A percentile compares a stretch with the other conserved stretches of the same genome.
These are phyloP conservation scores for Pleurotus pulmonarius DNA, from an alignment of 768 basidiomycete genomes.

Conservation along the genomic window DNA sequence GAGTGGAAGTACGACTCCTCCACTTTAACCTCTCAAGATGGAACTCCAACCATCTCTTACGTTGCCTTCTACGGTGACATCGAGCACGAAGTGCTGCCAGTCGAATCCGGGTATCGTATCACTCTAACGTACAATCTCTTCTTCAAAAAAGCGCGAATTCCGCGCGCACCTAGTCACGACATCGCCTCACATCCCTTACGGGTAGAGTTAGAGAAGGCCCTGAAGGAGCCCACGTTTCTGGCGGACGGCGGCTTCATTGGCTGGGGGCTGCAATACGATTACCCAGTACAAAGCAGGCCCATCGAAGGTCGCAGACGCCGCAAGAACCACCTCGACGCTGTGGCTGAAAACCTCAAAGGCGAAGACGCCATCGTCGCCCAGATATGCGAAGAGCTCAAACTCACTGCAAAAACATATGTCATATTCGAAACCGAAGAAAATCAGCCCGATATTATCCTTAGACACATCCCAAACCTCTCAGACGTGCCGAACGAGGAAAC, in stretches of 20 bases:
- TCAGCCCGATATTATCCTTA: neutral
- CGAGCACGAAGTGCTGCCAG: constrained; percentile 34
- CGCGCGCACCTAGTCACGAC: constrained; percentile 38
- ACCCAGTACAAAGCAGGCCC: constrained; percentile 18
- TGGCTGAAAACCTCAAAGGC: constrained; percentile 5
- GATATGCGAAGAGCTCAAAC: neutral
- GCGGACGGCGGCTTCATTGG: constrained; percentile 29
- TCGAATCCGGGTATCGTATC: constrained; percentile 33
- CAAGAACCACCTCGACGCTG: neutral
- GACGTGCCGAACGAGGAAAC: too few relatives aligned
- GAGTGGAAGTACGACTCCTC: constrained; percentile 37
- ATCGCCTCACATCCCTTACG: constrained; percentile 8
- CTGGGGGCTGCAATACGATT: constrained; percentile 30
- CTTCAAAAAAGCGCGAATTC: constrained; percentile 26
- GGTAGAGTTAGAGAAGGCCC: constrained; percentile 19
- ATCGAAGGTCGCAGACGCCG: too few relatives aligned
- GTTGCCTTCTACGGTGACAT: constrained; percentile 36
- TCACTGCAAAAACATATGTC: neutral
- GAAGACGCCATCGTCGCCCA: constrained; percentile 1
- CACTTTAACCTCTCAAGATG: constrained; percentile 33
- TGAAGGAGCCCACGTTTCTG: constrained; percentile 22
- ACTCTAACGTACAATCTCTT: constrained; percentile 41
- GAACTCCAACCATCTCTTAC: constrained; percentile 57
- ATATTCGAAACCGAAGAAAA: neutral
- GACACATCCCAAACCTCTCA: neutral